Conservation (phyloP, 139 green algal species). For the Volvox reticuliferus region DNA sequence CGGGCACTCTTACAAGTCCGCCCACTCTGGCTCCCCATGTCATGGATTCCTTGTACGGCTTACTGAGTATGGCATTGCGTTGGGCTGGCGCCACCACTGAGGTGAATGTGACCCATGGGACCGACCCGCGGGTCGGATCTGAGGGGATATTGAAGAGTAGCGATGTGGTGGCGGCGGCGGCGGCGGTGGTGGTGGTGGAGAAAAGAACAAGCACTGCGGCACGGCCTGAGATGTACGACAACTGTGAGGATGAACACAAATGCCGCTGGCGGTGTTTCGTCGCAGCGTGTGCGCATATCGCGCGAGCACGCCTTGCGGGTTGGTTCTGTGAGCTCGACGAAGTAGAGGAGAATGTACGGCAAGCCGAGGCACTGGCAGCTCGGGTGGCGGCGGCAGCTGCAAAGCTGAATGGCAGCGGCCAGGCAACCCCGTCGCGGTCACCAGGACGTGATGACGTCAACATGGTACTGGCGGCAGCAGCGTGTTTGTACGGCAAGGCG, state of each 20-base stretch:
- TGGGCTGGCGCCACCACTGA: neutral
- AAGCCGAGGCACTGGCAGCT: neutral
- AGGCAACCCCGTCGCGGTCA: neutral
- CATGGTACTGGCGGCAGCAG: slow-evolving; percentile 25
- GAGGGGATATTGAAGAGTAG: neutral
- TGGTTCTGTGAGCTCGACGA: slow-evolving; percentile 2
- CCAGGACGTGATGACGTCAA: neutral
- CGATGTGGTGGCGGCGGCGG: neutral
- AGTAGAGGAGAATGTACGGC: slow-evolving; percentile 22
- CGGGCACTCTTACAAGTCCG: too few species aligned
- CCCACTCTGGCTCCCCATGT: neutral
- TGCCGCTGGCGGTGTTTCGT: slow-evolving; percentile 2
- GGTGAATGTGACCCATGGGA: too few species aligned
- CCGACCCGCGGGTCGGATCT: too few species aligned
- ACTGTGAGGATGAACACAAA: neutral
- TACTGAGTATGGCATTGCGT: neutral
- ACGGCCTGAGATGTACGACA: too few species aligned
- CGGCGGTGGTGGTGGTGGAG: neutral
- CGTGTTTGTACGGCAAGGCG: slow-evolving; percentile 37
- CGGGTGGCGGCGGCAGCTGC: neutral
- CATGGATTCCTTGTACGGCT: neutral
- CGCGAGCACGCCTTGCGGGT: slow-evolving; percentile 6
- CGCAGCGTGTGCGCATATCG: neutral
- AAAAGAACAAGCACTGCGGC: neutral
- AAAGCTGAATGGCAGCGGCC: neutral